Evolutionary conservation across 108 stramenopile genomes (phyloP), one percentile per base, ranked within the genome.

Genomic region (Hondaea fermentalgiana): DNA sequence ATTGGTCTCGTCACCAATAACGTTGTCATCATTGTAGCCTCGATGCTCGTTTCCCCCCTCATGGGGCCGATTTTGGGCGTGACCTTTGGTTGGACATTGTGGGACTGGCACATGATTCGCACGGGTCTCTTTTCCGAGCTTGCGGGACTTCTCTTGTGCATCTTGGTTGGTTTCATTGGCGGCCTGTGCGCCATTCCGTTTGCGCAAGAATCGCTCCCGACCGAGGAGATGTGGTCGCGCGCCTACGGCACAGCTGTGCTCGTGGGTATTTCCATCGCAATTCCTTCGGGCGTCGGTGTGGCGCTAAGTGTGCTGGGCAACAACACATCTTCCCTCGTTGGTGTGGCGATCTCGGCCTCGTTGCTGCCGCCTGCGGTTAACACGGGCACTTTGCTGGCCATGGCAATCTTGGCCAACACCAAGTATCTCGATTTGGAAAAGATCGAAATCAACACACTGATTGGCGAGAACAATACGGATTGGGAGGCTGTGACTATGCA

Each of bases 361-460:
- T 92, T 98, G 49, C 92, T 98, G 47, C 97, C 97, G 29, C 96
- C 97, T 0, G 96, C 96, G 10, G 96, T 96, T 23, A 96, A 96
- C 92, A 90, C 88, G 44, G 94, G 94, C n/a, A 59, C 92, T 47
- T 92, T 51, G 45, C 51, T 83, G 49, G 76, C 76, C 49, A 4
- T 83, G 76, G 76, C 49, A 6, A 16, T 12, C 25, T 45, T 83
- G 43, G 45, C 45, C 19, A 53, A 47, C n/a, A 83, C 76, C 14
- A 23, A 53, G 25, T 83, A 83, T 45, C 45, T 83, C 14, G 76
- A 83, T 45, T 53, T 53, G 49, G 6, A 12, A 16, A 6, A 3
- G 19, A 83, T 83, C n/a, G 64, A 69, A 10, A 28, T 69, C 4
- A 69, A 69, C 64, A 42, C 25, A 23, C 35, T 42, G 35, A 69